phyloP scores from a whole-genome alignment of 1,284 basidiomycete genomes.

The Malassezia yamatoensis region DNA sequence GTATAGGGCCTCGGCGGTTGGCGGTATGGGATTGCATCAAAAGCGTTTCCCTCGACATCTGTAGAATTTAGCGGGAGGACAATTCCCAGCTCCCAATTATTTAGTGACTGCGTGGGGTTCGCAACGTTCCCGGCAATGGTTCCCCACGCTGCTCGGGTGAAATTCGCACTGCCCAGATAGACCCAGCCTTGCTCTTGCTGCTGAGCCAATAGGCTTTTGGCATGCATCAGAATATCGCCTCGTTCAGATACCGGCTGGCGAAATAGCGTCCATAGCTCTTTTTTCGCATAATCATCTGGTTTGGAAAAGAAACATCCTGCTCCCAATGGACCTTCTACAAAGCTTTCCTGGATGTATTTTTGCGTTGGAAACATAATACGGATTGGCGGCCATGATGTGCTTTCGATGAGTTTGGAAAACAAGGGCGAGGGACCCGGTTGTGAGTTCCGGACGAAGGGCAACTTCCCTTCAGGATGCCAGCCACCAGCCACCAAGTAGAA shows the following conservation, averaged over 20 bases:
- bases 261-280: constrained; percentile 18
- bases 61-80: constrained; percentile 26
- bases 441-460: constrained; percentile 18
- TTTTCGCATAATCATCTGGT: constrained; percentile 18
- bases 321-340: constrained; percentile 26
- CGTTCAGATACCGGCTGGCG: constrained; percentile 27
- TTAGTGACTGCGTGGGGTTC: constrained; percentile 19
- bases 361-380: constrained; percentile 38
- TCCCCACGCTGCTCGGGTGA: constrained; percentile 44
- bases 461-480: constrained; percentile 13
- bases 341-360: constrained; percentile 22
- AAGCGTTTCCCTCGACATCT: constrained; percentile 18
- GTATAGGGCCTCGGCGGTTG: constrained; percentile 25
- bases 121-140: constrained; percentile 24
- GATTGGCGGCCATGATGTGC: constrained; percentile 20
- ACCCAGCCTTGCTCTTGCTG: constrained; percentile 25
- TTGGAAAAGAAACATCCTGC: constrained; percentile 43
- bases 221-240: constrained; percentile 43
- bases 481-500: constrained; percentile 35
- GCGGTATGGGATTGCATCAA: constrained; percentile 27
- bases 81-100: constrained; percentile 42
- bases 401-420: background rate
- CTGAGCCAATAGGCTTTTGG: constrained; percentile 29
- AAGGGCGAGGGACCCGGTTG: background rate
- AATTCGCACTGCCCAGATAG: constrained; percentile 40